These are phyloP conservation scores for Heliosperma pusillum DNA, from an alignment of 148 eudicot genomes.

Conservation along the genomic window DNA sequence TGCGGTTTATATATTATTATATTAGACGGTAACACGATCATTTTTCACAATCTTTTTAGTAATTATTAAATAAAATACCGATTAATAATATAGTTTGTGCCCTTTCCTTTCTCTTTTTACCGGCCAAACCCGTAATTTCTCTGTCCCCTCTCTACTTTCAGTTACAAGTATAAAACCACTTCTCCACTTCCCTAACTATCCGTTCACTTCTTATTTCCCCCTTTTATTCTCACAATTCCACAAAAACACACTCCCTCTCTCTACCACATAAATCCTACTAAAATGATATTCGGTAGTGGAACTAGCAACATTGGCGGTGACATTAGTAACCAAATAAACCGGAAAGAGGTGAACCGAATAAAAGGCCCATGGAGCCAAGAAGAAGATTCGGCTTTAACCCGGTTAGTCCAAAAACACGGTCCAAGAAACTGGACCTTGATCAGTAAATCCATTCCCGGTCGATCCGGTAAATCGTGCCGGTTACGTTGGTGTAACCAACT, in stretches of 20 bases:
- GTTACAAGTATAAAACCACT: not conserved
- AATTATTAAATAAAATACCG: no score
- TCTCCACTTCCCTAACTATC: not conserved
- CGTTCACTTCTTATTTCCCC: not conserved
- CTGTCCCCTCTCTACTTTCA: not conserved
- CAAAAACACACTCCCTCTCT: not conserved
- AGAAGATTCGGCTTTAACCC: constrained; percentile 58
- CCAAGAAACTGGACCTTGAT: constrained; percentile 82
- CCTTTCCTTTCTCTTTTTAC: not conserved
- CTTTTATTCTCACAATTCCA: not conserved
- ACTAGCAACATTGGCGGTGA: not conserved
- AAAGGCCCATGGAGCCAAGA: constrained; percentile 97
- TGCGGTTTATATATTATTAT: no score
- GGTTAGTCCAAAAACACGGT: constrained; percentile 66
- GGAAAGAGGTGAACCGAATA: constrained; percentile 51
- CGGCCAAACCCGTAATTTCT: constrained; percentile 20
- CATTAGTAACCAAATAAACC: not conserved
- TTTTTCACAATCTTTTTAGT: no score
- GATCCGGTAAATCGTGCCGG: constrained; percentile 83
- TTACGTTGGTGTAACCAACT: constrained; percentile 92
- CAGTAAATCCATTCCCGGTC: constrained; percentile 75
- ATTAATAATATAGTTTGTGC: no score
- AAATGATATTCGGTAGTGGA: constrained; percentile 4
- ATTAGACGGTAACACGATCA: no score
- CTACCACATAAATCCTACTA: not conserved